A percentile compares a stretch with the other conserved stretches of the same genome.
Conservation (phyloP, 2,329 filamentous ascomycete genomes). For the Penicillium sp. region DNA sequence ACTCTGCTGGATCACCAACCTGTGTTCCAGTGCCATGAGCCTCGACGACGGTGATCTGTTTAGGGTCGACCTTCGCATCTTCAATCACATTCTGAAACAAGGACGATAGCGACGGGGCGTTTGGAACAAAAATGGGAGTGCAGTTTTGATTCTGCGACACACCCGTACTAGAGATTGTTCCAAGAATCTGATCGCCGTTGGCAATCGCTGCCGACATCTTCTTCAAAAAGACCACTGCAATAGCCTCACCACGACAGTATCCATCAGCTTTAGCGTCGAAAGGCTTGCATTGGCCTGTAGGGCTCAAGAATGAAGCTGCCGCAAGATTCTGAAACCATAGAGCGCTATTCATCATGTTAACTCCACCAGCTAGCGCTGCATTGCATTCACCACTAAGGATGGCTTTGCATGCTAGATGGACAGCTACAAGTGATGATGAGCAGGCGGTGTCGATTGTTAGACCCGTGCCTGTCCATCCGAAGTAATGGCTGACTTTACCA, state of each 20-base stretch:
- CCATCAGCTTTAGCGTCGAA: slow-evolving; percentile 45
- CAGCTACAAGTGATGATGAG: slow-evolving; percentile 38
- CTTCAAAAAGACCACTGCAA: slow-evolving; percentile 50
- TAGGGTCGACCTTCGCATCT: slow-evolving; percentile 30
- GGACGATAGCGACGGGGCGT: slow-evolving; percentile 29
- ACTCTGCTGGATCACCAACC: slow-evolving; percentile 25
- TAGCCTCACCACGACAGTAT: slow-evolving; percentile 51
- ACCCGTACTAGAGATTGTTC: slow-evolving; percentile 27
- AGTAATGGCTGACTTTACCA: slow-evolving; percentile 40
- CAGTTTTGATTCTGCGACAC: too few relatives aligned
- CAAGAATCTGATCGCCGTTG: slow-evolving; percentile 41
- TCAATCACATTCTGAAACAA: slow-evolving; percentile 36
- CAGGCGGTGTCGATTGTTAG: slow-evolving; percentile 48
- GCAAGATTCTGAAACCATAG: slow-evolving; percentile 30
- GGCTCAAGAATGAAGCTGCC: slow-evolving; percentile 48
- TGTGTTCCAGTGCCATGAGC: slow-evolving; percentile 37
- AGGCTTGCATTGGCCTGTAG: slow-evolving; percentile 50
- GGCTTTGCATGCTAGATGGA: slow-evolving; percentile 32
- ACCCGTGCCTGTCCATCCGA: slow-evolving; percentile 37
- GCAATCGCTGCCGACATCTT: slow-evolving; percentile 42
- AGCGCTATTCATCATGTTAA: slow-evolving; percentile 26
- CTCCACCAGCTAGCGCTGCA: too few relatives aligned
- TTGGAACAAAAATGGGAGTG: slow-evolving; percentile 29
- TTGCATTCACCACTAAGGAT: slow-evolving; percentile 27
- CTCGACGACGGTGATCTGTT: slow-evolving; percentile 30